These are phyloP conservation scores for Ophiostoma triangulosporum DNA, from an alignment of 2,329 filamentous ascomycete genomes.

Conservation along the genomic window DNA sequence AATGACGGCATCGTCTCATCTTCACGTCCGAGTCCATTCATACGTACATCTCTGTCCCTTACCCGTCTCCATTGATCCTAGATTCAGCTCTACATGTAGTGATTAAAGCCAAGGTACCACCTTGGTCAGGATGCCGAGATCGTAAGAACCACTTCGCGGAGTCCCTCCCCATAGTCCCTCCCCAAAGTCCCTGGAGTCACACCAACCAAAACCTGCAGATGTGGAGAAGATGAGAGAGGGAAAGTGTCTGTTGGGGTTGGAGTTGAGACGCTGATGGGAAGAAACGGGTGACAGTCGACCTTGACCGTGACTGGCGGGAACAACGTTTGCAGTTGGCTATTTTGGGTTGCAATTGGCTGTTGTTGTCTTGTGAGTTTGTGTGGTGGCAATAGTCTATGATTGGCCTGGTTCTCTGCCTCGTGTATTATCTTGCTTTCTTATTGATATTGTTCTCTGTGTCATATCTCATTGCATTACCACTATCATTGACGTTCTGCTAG, in stretches of 20 bases:
- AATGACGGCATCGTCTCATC: neutral
- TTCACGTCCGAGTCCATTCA: too few species aligned
- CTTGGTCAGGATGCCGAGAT: neutral
- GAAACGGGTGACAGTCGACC: neutral
- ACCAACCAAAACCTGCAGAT: neutral
- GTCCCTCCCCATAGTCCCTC: too few species aligned
- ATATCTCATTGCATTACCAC: too few species aligned
- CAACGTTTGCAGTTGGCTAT: too few species aligned
- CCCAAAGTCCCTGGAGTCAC: neutral
- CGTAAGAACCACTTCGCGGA: neutral
- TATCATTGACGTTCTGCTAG: too few species aligned
- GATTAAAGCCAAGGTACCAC: neutral
- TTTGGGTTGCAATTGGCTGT: too few species aligned
- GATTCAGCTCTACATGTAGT: too few species aligned
- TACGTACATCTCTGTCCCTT: too few species aligned
- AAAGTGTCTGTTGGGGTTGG: neutral
- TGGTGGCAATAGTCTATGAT: too few species aligned
- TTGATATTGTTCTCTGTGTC: too few species aligned
- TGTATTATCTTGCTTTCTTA: too few species aligned
- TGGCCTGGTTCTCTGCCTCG: too few species aligned
- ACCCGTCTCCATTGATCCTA: neutral
- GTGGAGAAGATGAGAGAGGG: neutral
- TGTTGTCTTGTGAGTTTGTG: neutral
- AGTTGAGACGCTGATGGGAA: neutral
- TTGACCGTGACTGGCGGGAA: neutral